Base-by-base conservation (phyloP, 116 monocot genomes). In the Zostera marina region DNA sequence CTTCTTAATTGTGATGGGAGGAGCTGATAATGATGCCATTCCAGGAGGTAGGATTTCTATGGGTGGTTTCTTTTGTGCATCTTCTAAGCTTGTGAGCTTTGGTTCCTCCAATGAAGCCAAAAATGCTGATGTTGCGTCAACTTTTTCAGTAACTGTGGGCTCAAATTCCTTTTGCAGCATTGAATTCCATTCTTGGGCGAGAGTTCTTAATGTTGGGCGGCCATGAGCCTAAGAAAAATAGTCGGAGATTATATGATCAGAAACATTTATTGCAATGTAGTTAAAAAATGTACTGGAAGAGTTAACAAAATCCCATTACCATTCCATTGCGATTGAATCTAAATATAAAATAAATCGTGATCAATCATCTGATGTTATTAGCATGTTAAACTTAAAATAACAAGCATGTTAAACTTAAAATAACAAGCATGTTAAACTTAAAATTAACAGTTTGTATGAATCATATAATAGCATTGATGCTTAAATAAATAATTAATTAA, bases 1-100 rank as follows among this genome's bases (percentile, higher is more conserved):
- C 53, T 85, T 96, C 63, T 96, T 96, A 38, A 96, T 89, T 6
- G 74, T 74, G 22, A 89, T 80, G 9, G 85, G 74, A 66, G 82
- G 84, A 49, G 89, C 82, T 4, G 85, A 76, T 4, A 96, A 74
- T 63, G 96, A 89, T 23, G 85, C 47, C 96, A 96, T 96, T 43
- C 96, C 96, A 7, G 96, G 96, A 52, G 96, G 96, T 38, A 96
- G 78, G 40, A 96, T 89, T 70, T 96, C 96, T 22, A 96, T 89
- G 3, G 96, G 96, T 44, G 96, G 78, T 59, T 96, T 96, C 74
- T 85, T 96, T 42, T 57, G 78, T 0, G 96, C 82, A 66, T 96
- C 96, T 22, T 72, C 85, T 19, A 96, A 60, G 52, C 76, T 78
- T 38, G 85, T 89, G 17, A 96, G 80, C 62, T 85, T 96, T 6